Conservation (phyloP, 1,284 basidiomycete species). For the Golubevia pallescens region DNA sequence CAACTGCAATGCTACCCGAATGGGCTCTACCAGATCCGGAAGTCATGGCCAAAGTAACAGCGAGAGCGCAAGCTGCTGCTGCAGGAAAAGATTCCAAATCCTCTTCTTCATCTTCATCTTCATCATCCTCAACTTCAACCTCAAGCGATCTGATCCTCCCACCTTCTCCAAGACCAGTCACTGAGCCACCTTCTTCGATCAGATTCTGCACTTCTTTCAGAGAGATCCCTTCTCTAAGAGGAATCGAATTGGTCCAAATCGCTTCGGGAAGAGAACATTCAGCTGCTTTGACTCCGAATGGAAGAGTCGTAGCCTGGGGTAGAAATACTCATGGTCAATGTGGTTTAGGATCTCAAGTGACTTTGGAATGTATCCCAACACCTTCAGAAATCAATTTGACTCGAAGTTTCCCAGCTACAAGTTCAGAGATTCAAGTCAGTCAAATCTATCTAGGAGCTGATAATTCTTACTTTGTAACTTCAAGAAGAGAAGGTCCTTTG, state of each 20-base stretch:
- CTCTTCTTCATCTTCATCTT: slow-evolving; percentile 67
- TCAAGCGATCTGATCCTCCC: slow-evolving; percentile 19
- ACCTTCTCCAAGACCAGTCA: slow-evolving; percentile 44
- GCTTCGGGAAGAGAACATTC: slow-evolving; percentile 75
- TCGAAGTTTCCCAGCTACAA: slow-evolving; percentile 70
- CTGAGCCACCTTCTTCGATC: slow-evolving; percentile 66
- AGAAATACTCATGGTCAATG: slow-evolving; percentile 71
- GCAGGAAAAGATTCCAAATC: too few species aligned
- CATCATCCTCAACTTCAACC: slow-evolving; percentile 64
- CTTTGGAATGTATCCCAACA: slow-evolving; percentile 76
- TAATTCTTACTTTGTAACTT: slow-evolving; percentile 66
- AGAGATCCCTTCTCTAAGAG: slow-evolving; percentile 79
- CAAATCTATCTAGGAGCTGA: slow-evolving; percentile 46
- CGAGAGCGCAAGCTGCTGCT: too few species aligned
- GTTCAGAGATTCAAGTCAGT: slow-evolving; percentile 28
- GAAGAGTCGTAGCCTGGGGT: slow-evolving; percentile 33
- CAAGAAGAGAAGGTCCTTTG: slow-evolving; percentile 32
- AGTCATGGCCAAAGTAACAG: neutral
- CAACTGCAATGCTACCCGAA: slow-evolving; percentile 4
- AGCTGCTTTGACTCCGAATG: neutral
- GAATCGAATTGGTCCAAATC: slow-evolving; percentile 74
- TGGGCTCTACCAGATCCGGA: slow-evolving; percentile 16
- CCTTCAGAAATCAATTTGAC: slow-evolving; percentile 85
- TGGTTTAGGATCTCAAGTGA: slow-evolving; percentile 76
- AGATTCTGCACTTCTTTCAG: slow-evolving; percentile 77